These are phyloP conservation scores for Yarrowia porcina DNA, from an alignment of 805 yeast species.

Conservation along the genomic window DNA sequence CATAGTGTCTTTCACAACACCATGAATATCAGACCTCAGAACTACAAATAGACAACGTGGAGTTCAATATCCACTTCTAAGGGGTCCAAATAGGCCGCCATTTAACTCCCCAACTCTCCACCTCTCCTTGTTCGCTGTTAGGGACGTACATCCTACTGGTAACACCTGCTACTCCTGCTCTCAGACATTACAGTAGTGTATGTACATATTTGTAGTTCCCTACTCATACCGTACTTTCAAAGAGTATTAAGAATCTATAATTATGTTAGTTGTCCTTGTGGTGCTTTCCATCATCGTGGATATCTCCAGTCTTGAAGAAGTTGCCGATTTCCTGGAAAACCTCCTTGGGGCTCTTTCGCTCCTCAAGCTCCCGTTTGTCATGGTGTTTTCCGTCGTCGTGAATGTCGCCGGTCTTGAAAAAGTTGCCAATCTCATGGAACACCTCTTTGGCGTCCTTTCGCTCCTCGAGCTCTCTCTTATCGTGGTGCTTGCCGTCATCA, in stretches of 20 bases:
- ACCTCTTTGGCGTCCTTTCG: background rate
- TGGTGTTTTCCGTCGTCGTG: background rate
- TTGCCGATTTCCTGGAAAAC: background rate
- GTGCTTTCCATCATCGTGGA: slow-evolving; percentile 5
- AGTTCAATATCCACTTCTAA: too few relatives aligned
- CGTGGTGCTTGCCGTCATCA: slow-evolving; percentile 1
- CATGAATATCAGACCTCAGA: too few relatives aligned
- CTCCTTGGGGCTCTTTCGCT: background rate
- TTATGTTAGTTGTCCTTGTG: background rate
- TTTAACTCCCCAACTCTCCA: background rate
- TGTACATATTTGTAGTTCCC: too few relatives aligned
- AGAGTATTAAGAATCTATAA: slow-evolving; percentile 1
- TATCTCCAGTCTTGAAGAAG: slow-evolving; percentile 9
- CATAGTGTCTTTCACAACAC: too few relatives aligned
- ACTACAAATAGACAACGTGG: too few relatives aligned
- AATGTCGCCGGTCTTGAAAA: background rate
- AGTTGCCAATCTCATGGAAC: background rate
- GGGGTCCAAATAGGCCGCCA: too few relatives aligned
- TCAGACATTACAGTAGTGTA: too few relatives aligned
- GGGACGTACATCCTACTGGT: too few relatives aligned
- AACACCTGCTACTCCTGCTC: too few relatives aligned
- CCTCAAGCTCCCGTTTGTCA: background rate
- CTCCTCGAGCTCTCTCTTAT: background rate
- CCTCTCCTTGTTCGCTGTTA: too few relatives aligned
- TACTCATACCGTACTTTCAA: too few relatives aligned